Conservation (phyloP, 768 basidiomycete genomes). For the Galerina sulciceps region DNA sequence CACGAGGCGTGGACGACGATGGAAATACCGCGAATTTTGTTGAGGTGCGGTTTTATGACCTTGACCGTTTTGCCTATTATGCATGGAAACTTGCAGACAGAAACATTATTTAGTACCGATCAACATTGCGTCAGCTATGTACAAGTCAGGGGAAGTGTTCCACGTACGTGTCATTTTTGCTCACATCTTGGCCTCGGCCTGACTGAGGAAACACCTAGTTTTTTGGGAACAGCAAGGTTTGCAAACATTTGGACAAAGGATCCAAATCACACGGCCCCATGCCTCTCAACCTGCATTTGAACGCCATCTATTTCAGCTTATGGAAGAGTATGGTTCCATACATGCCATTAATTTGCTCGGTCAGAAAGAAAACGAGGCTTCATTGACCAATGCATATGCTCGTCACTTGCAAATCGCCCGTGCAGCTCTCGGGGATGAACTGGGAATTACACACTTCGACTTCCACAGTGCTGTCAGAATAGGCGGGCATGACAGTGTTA, state of each 20-base stretch:
- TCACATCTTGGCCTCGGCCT: constrained; percentile 12
- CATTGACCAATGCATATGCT: constrained; percentile 80
- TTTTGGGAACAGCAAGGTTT: constrained; percentile 99
- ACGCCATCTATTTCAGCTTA: constrained; percentile 85
- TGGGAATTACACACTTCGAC: constrained; percentile 89
- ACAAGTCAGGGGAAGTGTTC: constrained; percentile 94
- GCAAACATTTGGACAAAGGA: constrained; percentile 91
- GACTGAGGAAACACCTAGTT: constrained; percentile 50
- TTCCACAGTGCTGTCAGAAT: constrained; percentile 85
- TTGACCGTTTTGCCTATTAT: constrained; percentile 12
- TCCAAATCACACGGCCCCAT: constrained; percentile 94
- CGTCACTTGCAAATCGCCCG: constrained; percentile 76
- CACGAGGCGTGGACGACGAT: constrained; percentile 94
- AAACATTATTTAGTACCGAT: constrained; percentile 86
- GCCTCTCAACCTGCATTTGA: constrained; percentile 98
- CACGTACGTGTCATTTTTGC: constrained; percentile 62
- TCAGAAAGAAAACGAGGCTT: constrained; percentile 89
- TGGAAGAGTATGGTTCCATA: constrained; percentile 82
- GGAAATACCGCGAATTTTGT: constrained; percentile 97
- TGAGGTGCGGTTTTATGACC: constrained; percentile 58
- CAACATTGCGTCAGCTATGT: constrained; percentile 90
- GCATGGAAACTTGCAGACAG: constrained; percentile 60
- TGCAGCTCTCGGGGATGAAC: constrained; percentile 63
- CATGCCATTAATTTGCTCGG: constrained; percentile 94
- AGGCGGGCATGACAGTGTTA: constrained; percentile 87